A percentile compares a stretch with the other conserved stretches of the same genome.
Conservation (phyloP, 108 stramenopile species). For the Epithemia pelagica region DNA sequence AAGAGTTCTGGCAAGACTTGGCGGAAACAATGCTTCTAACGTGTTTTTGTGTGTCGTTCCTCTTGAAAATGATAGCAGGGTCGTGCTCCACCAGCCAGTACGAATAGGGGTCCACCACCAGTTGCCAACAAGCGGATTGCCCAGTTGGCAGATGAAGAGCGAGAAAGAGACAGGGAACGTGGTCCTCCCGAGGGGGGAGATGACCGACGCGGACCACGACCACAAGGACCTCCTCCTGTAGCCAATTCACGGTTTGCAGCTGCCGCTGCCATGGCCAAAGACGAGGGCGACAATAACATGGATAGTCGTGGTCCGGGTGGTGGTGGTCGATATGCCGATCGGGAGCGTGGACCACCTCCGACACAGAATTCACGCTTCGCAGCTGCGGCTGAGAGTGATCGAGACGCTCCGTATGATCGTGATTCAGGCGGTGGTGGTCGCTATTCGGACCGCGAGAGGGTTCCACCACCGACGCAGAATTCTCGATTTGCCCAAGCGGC, state of each 20-base stretch:
- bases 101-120: constrained; percentile 47
- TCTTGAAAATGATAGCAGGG: constrained; percentile 9
- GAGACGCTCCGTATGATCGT: constrained; percentile 28
- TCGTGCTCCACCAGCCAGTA: constrained; percentile 27
- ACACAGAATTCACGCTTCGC: constrained; percentile 47
- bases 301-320: constrained; percentile 8
- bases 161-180: constrained; percentile 24
- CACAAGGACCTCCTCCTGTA: constrained; percentile 32
- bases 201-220: constrained; percentile 1
- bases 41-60: constrained; percentile 6
- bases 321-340: constrained; percentile 14
- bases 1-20: not conserved
- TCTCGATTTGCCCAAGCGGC: constrained; percentile 54
- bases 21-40: not conserved
- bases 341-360: constrained; percentile 45
- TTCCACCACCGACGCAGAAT: constrained; percentile 58
- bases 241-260: constrained; percentile 52
- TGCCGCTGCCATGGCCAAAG: constrained; percentile 33
- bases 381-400: constrained; percentile 34
- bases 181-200: constrained; percentile 3
- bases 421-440: constrained; percentile 15
- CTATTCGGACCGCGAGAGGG: constrained; percentile 16
- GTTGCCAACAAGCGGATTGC: constrained; percentile 61
- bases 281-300: constrained; percentile 2
- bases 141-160: constrained; percentile 55